Evolutionary conservation across 1,139 yeast species (phyloP).

Genomic region (Protomyces pachydermus): DNA sequence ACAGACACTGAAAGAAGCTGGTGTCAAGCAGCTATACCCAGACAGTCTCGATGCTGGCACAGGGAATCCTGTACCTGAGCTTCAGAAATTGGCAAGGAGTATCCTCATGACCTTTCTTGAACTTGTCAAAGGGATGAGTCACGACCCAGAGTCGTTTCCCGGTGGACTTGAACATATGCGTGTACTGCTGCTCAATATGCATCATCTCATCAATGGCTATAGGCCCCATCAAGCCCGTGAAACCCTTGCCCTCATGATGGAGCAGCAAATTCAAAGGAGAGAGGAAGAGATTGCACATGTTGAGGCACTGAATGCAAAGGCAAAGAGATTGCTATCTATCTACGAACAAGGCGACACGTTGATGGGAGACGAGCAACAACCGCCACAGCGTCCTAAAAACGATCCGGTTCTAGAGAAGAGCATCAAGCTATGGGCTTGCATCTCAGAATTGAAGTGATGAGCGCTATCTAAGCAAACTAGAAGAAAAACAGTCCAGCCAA

Average conservation of each 20-base stretch:
- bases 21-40: slow-evolving; percentile 25
- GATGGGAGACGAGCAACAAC: no score
- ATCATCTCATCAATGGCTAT: slow-evolving; percentile 75
- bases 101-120: slow-evolving; percentile 67
- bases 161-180: slow-evolving; percentile 65
- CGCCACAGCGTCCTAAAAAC: background rate
- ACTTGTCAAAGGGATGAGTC: slow-evolving; percentile 64
- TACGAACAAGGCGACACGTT: background rate
- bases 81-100: slow-evolving; percentile 65
- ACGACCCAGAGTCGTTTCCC: slow-evolving; percentile 60
- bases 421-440: background rate
- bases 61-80: slow-evolving; percentile 42
- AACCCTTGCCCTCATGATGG: slow-evolving; percentile 64
- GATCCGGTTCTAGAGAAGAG: background rate
- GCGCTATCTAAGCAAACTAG: background rate
- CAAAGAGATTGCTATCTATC: background rate
- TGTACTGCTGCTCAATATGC: slow-evolving; percentile 71
- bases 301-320: slow-evolving; percentile 30
- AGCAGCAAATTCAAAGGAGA: slow-evolving; percentile 56
- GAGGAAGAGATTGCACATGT: slow-evolving; percentile 51
- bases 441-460: background rate
- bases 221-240: slow-evolving; percentile 88
- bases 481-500: background rate
- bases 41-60: slow-evolving; percentile 28
- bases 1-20: slow-evolving; percentile 34